These are phyloP conservation scores for Pichia sp. DNA, from an alignment of 1,139 yeast species.

Conservation along the genomic window DNA sequence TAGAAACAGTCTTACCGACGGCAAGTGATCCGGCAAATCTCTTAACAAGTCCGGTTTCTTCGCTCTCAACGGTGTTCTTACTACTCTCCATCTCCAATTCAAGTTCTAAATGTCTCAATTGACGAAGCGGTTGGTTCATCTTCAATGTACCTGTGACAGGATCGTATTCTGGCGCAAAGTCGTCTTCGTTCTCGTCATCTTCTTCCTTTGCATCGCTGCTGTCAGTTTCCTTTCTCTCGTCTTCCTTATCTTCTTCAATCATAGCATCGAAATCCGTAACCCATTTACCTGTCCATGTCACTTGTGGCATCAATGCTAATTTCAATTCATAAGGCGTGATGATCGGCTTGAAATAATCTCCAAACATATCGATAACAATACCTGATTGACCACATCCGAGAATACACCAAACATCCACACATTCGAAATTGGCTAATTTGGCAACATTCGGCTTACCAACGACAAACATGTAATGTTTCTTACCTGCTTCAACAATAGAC, in stretches of 20 bases:
- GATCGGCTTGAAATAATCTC: conserved; percentile 86
- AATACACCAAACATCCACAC: conserved; percentile 89
- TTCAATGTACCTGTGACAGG: conserved; percentile 80
- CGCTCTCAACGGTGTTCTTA: conserved; percentile 18
- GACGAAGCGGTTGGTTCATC: conserved; percentile 74
- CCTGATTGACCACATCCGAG: conserved; percentile 97
- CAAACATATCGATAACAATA: conserved; percentile 70
- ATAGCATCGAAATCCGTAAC: conserved; percentile 69
- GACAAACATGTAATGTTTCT: conserved; percentile 89
- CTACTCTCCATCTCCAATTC: conserved; percentile 23
- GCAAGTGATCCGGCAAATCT: conserved; percentile 60
- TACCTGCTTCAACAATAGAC: conserved; percentile 71
- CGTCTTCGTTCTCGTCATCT: conserved; percentile 46
- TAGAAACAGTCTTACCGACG: conserved; percentile 78
- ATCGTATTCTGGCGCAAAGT: conserved; percentile 80
- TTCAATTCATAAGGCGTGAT: conserved; percentile 91
- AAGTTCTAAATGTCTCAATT: conserved; percentile 64
- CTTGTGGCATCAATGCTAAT: conserved; percentile 71
- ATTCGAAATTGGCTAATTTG: conserved; percentile 91
- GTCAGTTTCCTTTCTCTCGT: conserved; percentile 22
- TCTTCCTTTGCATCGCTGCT: conserved; percentile 31
- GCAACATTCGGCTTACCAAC: conserved; percentile 99
- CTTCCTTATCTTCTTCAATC: conserved; percentile 33
- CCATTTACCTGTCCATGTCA: conserved; percentile 94
- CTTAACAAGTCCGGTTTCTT: conserved; percentile 45